Evolutionary conservation across 208 protist species (phyloP), one percentile per base, ranked within the genome.

Genomic region (Acanthamoeba triangularis): DNA sequence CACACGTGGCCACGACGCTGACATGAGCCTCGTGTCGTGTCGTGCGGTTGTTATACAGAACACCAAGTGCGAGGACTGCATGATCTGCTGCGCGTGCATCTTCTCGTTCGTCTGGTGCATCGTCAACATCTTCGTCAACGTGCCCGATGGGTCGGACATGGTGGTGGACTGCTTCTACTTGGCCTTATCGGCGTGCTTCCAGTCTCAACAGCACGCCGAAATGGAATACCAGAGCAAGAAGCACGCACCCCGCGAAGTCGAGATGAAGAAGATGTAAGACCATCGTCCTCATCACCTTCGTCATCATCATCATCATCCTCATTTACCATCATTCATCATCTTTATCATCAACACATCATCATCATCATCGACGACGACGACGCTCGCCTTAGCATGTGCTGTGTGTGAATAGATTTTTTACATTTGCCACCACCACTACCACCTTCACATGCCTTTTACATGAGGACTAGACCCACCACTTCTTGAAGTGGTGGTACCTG

Each of bases 61-160:
- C 65, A 74, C 65, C 65, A 74, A 74, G 65, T 74, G 65, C 65
- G 65, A 74, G 65, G 65, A 74, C 33, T 74, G 65, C 65, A n/a
- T 74, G 65, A 74, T 74, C 28, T 74, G 65, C 65, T 74, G 65
- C 65, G 65, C 65, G 8, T 74, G 65, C 65, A 6, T 74, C 65
- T 74, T 74, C 65, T 20, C 65, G 65, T 74, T 74, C 65, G 65
- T 74, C 3, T 74, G 65, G 65, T 74, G 65, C 65, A 74, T 74
- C 65, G 8, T 74, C n/a, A 33, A 20, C 23, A 74, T 74, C 65
- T 33, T 74, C 65, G 1, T 74, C 65, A 30, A 74, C 65, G 65
- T 74, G 25, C 65, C 65, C 28, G 65, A 74, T 37, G 65, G 65
- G n/a, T 20, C 65, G 11, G 8, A 74, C 65, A 33, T 74, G 28